Evolutionary conservation across 768 basidiomycete species (phyloP), one percentile per base, ranked within the genome.

Genomic region (Tricholoma sp.): DNA sequence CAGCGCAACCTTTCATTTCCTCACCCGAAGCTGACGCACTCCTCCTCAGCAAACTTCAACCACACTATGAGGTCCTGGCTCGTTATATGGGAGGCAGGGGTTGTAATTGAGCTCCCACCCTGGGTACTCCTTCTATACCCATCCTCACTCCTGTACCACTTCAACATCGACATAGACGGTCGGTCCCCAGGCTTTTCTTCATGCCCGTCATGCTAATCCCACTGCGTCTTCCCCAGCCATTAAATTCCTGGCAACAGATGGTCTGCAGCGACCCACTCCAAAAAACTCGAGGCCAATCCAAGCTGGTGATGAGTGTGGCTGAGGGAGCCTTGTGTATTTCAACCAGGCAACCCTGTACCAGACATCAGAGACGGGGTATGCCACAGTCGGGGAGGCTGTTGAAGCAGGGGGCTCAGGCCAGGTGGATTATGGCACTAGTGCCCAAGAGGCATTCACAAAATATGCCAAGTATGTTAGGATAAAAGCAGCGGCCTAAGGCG

Each of bases 121-220:
- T 70, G 73, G 61, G 64, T 67, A 0, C 35, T 69, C 1, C 31
- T 67, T n/a, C n/a, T n/a, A n/a, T n/a, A n/a, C n/a, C n/a, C n/a
- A n/a, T n/a, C n/a, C n/a, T n/a, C n/a, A n/a, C n/a, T n/a, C n/a
- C n/a, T n/a, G n/a, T n/a, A n/a, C n/a, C n/a, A n/a, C n/a, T n/a
- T n/a, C n/a, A n/a, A n/a, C n/a, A n/a, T n/a, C n/a, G n/a, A n/a
- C n/a, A n/a, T n/a, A n/a, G n/a, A n/a, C n/a, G n/a, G n/a, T 0
- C 31, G 66, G n/a, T 75, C 73, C 50, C 71, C 72, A 0, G n/a
- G n/a, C n/a, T n/a, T n/a, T 75, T 71, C 8, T 65, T 70, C 0
- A 57, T 75, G 0, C 63, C 11, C 9, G 6, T 9, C n/a, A 6
- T 5, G 5, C 3, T 16, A 2, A 4, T 41, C 57, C 57, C 21